A percentile compares a stretch with the other conserved stretches of the same genome.
Conservation (phyloP, 164 flowering plant species). For the Magnolia changhungtana region DNA sequence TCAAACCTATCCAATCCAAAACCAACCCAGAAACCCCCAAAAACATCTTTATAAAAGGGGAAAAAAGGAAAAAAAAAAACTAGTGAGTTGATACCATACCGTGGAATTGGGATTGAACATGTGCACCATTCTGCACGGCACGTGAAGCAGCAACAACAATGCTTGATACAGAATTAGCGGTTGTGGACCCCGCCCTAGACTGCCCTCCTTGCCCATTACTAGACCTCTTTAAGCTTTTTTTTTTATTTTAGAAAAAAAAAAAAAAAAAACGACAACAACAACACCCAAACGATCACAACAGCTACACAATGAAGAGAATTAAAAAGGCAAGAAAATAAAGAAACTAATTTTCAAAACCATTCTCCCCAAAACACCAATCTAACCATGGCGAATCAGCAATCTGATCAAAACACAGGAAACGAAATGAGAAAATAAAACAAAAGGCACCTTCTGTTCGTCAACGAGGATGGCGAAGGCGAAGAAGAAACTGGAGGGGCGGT, state of each 20-base stretch:
- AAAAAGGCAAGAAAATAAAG: too few relatives aligned
- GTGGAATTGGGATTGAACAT: conserved; percentile 34
- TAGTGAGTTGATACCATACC: conserved; percentile 23
- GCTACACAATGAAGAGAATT: not conserved
- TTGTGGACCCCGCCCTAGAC: conserved; percentile 29
- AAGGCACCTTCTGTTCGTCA: conserved; percentile 46
- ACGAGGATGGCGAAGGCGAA: conserved; percentile 16
- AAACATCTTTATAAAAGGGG: too few relatives aligned
- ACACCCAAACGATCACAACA: not conserved
- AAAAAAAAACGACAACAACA: not conserved
- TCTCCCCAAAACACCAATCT: not conserved
- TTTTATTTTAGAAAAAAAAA: not conserved
- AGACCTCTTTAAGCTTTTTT: conserved; percentile 47
- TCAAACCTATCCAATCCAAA: not conserved
- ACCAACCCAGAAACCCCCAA: not conserved
- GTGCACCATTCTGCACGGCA: conserved; percentile 52
- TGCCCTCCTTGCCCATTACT: conserved; percentile 72
- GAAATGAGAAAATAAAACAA: not conserved
- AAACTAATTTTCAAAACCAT: not conserved
- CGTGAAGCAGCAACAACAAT: conserved; percentile 21
- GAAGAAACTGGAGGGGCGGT: conserved; percentile 45
- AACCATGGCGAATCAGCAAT: not conserved
- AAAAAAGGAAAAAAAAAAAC: too few relatives aligned
- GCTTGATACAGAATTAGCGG: conserved; percentile 29
- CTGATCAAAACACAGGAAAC: not conserved